phyloP scores from a whole-genome alignment of 2,329 filamentous ascomycete species.

The Aspergillus fumigatiaffinis region DNA sequence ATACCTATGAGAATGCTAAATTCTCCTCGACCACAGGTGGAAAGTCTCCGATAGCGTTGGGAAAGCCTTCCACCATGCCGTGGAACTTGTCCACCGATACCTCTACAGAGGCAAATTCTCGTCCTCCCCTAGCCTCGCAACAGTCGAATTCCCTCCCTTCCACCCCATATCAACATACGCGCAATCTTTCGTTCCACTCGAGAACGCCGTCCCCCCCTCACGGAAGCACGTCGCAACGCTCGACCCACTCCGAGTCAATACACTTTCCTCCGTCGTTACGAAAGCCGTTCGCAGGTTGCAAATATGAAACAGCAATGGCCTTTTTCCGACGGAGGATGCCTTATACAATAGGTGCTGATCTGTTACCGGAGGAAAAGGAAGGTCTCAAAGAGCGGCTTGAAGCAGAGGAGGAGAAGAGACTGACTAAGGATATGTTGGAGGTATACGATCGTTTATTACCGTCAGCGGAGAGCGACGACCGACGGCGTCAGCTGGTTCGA shows the following conservation, averaged over 20 bases:
- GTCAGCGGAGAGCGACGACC: constrained; percentile 70
- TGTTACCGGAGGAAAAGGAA: constrained; percentile 65
- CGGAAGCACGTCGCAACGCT: constrained; percentile 79
- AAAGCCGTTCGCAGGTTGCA: constrained; percentile 67
- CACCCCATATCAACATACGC: constrained; percentile 83
- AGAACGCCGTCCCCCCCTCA: constrained; percentile 75
- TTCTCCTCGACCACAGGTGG: constrained; percentile 37
- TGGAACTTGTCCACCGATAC: constrained; percentile 36
- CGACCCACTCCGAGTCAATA: constrained; percentile 84
- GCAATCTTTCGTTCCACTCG: constrained; percentile 76
- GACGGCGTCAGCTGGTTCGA: constrained; percentile 69
- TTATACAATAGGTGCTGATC: constrained; percentile 81
- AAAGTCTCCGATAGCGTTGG: constrained; percentile 40
- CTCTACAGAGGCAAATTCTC: constrained; percentile 35
- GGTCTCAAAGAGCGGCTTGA: constrained; percentile 67
- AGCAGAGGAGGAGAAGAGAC: constrained; percentile 67
- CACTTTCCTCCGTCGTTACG: constrained; percentile 66
- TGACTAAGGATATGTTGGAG: constrained; percentile 79
- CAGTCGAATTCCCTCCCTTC: constrained; percentile 90
- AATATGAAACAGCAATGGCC: constrained; percentile 82
- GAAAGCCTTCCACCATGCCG: constrained; percentile 39
- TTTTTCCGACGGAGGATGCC: constrained; percentile 82
- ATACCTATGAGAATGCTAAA: constrained; percentile 41
- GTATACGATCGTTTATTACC: constrained; percentile 83
- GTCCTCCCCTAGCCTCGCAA: constrained; percentile 53